Evolutionary conservation across 352 stramenopile species (phyloP), one percentile per base, ranked within the genome.

Genomic region (Phytophthora hybrid): DNA sequence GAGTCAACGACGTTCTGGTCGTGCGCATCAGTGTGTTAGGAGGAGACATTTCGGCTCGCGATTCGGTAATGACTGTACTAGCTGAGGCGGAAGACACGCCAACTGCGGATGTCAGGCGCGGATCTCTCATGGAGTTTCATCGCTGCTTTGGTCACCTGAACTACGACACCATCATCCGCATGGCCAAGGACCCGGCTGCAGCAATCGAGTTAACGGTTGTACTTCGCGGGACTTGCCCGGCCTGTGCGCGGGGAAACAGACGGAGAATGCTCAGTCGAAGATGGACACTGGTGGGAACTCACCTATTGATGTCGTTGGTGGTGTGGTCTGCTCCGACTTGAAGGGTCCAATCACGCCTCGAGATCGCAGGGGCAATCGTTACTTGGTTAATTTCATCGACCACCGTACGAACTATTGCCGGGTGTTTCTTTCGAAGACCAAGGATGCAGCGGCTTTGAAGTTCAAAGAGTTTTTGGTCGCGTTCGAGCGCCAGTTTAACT

Each of bases 231-330:
- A 26, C 23, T n/a, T 62, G 71, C 44, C 13, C 72, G 29, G 31
- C 55, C 5, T 78, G 64, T 21, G 59, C 65, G 5, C 54, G 64
- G 21, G 59, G 66, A n/a, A 75, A 79, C 32, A 72, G 31, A 62
- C 41, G 5, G 63, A 73, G 58, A 73, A 64, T 0, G 5, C 6
- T 26, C 41, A 71, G 46, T 66, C 46, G 18, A 31, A 19, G 8
- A 61, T 57, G 55, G 61, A 76, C 49, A 63, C 69, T 11, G 62
- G 54, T 4, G 37, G 1, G 16, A 71, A 76, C 46, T 70, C 62
- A 19, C 62, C 62, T 8, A 66, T 71, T 13, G 69, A 76, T 21
- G 10, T 54, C 11, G 5, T 66, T 2, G 60, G 69, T 3, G 69
- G 64, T 1, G 69, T 73, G 19, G 51, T 73, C 5, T 72, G 56